These are phyloP conservation scores for Firmiana major DNA, from an alignment of 345 rosid species.

Conservation along the genomic window DNA sequence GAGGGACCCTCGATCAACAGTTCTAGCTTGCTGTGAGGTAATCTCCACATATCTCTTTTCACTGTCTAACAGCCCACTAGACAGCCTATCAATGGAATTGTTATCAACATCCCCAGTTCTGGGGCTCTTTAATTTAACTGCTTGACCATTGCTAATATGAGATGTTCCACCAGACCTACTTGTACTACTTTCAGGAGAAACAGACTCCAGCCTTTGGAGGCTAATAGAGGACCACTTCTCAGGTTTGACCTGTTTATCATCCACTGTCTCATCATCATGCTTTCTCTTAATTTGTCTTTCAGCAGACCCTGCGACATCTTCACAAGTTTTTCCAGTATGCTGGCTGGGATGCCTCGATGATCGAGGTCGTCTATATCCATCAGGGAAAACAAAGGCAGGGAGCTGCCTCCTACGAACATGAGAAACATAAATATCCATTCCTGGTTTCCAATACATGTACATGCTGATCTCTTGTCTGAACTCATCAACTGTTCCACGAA, in stretches of 20 bases:
- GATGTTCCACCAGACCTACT: constrained; percentile 35
- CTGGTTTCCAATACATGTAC: constrained; percentile 67
- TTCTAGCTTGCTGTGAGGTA: constrained; percentile 17
- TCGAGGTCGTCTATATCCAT: constrained; percentile 46
- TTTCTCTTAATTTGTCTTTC: constrained; percentile 48
- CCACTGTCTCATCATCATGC: constrained; percentile 36
- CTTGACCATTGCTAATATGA: constrained; percentile 28
- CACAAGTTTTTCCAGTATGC: constrained; percentile 40
- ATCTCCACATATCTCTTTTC: constrained; percentile 16
- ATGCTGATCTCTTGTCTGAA: constrained; percentile 49
- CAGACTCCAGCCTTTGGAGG: constrained; percentile 39
- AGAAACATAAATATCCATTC: constrained; percentile 60
- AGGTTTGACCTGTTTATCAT: constrained; percentile 38
- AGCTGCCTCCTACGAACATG: constrained; percentile 67
- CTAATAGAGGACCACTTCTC: constrained; percentile 44
- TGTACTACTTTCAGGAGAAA: constrained; percentile 39
- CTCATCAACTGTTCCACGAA: constrained; percentile 60
- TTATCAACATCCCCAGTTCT: constrained; percentile 20
- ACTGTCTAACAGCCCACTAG: constrained; percentile 24
- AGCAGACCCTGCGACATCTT: constrained; percentile 39
- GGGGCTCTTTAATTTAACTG: constrained; percentile 19
- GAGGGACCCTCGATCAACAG: constrained; percentile 17
- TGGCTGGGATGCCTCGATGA: constrained; percentile 41
- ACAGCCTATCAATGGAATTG: constrained; percentile 15
- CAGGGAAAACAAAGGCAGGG: constrained; percentile 63